Base-by-base conservation (phyloP, 495 filamentous ascomycete genomes). In the Cairneyella variabilis region DNA sequence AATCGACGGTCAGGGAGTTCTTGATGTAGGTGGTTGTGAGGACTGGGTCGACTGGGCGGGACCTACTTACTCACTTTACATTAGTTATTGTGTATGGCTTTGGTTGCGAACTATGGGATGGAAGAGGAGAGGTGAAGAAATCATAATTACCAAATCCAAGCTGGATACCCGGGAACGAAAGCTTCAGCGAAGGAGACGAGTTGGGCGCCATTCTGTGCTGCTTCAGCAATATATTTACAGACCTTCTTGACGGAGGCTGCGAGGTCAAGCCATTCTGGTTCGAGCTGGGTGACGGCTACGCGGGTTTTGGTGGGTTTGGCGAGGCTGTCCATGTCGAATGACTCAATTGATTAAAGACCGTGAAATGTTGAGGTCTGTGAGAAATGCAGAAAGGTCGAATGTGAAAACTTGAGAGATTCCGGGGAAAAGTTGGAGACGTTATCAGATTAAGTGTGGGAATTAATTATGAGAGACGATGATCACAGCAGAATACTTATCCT, bases 141-240 rank as follows among this genome's bases (percentile, higher is more conserved):
- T 32, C 27, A 23, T 49, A 64, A n/a, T 53, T 65, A 82, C 79
- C 79, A 85, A 18, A 83, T 77, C 78, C 77, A 82, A 0, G 53
- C 61, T 8, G 79, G 79, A 62, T 80, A 83, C 7, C 80, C 78
- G 0, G 76, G 70, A 20, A 82, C 65, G 69, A 71, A 83, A 39
- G 65, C 68, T 59, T 83, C 77, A 2, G 78, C 71, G 53, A 84
- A 83, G 3, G 74, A 66, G 25, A 82, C 64, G 26, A 85, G 64
- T 54, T 72, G 59, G 0, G 75, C 78, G 1, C 70, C 74, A 22
- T 73, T 69, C 4, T 62, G 34, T 5, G 75, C 76, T 2, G 80
- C 80, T 55, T 83, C 74, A 18, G 48, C 56, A 48, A 83, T 81
- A 34, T 82, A 64, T 0, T 55, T 53, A 46, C 69, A 72, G 2